Evolutionary conservation across 2,329 filamentous ascomycete genomes (phyloP).

Genomic region (Cytospora paraplurivora): DNA sequence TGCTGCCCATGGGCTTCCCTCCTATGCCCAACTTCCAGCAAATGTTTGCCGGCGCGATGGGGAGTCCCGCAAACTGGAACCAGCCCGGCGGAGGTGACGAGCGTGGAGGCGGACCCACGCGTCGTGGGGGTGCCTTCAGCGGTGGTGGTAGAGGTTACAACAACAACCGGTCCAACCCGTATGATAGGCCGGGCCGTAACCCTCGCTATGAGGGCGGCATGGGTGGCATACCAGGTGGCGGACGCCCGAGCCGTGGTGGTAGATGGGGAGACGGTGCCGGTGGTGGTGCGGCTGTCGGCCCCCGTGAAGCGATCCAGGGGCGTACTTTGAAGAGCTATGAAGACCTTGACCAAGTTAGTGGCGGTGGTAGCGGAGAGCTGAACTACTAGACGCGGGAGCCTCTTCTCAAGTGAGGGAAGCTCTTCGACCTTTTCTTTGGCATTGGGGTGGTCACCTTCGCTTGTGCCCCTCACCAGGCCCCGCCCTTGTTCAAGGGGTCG

Average conservation of each 20-base stretch:
- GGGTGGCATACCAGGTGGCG: constrained; percentile 46
- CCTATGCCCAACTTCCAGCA: constrained; percentile 50
- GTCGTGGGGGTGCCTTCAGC: constrained; percentile 62
- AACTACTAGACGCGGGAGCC: constrained; percentile 69
- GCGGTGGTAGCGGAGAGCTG: constrained; percentile 76
- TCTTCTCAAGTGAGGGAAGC: background rate
- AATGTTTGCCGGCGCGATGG: constrained; percentile 56
- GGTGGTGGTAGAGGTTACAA: constrained; percentile 50
- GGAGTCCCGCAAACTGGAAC: constrained; percentile 51
- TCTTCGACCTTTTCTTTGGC: constrained; percentile 2
- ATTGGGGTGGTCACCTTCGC: background rate
- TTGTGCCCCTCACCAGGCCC: background rate
- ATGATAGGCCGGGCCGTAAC: constrained; percentile 65
- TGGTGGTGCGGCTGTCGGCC: constrained; percentile 76
- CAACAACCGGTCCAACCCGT: constrained; percentile 69
- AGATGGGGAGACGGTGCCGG: constrained; percentile 74
- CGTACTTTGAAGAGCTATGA: constrained; percentile 96
- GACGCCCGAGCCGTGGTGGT: constrained; percentile 54
- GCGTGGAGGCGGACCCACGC: constrained; percentile 64
- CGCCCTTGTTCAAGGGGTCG: background rate
- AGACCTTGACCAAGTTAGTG: constrained; percentile 84
- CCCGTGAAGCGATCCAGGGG: constrained; percentile 88
- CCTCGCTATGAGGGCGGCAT: constrained; percentile 54
- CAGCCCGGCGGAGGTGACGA: constrained; percentile 52
- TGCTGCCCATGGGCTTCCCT: constrained; percentile 63